Evolutionary conservation across 768 basidiomycete genomes (phyloP), one percentile per base, ranked within the genome.

Genomic region (Mycena olivaceomarginata): DNA sequence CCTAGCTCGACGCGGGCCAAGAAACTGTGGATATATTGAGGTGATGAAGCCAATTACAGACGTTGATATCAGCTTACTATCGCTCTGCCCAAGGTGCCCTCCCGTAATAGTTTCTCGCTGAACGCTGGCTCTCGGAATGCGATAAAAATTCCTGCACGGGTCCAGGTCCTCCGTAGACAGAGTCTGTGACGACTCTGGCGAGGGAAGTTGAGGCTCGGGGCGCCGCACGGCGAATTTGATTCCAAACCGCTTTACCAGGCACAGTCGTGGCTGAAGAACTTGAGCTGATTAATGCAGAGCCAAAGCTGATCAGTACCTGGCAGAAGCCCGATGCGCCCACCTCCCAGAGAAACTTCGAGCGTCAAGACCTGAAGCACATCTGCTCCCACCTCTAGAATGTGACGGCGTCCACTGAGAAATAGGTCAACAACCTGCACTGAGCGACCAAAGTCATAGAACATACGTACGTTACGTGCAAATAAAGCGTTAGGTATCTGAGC

Each of bases 151-250:
- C 18, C 1, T 77, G 69, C 0, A 75, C 73, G 8, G 79, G 73
- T 1, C 76, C 76, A 2, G 79, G 79, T 13, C 79, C 79, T n/a
- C 79, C 79, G 53, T 80, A 77, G 7, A 69, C 59, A n/a, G 66
- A 45, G 43, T 77, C 76, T 6, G 78, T 79, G 22, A 31, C 31
- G 31, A 31, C 31, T 31, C 22, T 4, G 57, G 31, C 12, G 43
- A 59, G 20, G 25, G 77, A 51, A 3, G 62, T 60, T n/a, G 76
- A 53, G 31, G 72, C 31, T 31, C 31, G 31, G 31, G 31, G 31
- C 31, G 31, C 37, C 2, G 48, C 57, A 9, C 79, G 79, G 31
- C 79, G 79, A 20, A 80, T 18, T 39, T 60, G 41, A 25, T 80
- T 80, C 73, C 79, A 77, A n/a, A 63, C 66, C 16, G 56, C 69